A percentile compares a stretch with the other conserved stretches of the same genome.
These are phyloP conservation scores for Harrya chromipes DNA, from an alignment of 768 basidiomycete species.

Conservation along the genomic window DNA sequence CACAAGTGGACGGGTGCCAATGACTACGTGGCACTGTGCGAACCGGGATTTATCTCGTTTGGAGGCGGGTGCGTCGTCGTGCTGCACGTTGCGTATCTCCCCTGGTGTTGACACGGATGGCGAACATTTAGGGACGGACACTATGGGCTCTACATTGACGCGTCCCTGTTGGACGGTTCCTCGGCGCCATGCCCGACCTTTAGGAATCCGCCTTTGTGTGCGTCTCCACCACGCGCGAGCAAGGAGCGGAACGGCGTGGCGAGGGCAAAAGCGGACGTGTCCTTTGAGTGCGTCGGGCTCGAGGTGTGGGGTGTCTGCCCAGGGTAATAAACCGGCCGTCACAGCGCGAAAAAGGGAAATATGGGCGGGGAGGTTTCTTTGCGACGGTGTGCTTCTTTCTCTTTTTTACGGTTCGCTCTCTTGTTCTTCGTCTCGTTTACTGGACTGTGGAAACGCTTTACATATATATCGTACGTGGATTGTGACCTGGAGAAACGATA, in stretches of 20 bases:
- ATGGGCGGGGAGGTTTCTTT: too few species aligned
- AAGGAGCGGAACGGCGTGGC: conserved; percentile 21
- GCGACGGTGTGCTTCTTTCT: too few species aligned
- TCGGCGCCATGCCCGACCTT: conserved; percentile 86
- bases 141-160: conserved; percentile 88
- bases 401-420: too few species aligned
- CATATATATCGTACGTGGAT: too few species aligned
- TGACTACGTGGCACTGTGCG: conserved; percentile 86
- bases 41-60: conserved; percentile 76
- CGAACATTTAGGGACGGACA: conserved; percentile 60
- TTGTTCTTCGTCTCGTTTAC: too few species aligned
- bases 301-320: conserved; percentile 84
- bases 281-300: conserved; percentile 89
- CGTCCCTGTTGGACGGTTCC: conserved; percentile 76
- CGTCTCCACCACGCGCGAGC: conserved; percentile 11
- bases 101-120: too few species aligned
- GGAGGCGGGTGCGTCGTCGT: conserved; percentile 77
- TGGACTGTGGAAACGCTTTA: too few species aligned
- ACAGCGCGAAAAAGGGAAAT: too few species aligned
- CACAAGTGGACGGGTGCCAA: conserved; percentile 88
- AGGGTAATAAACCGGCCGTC: background rate
- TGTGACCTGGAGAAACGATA: too few species aligned
- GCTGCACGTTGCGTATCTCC: background rate
- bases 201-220: conserved; percentile 79
- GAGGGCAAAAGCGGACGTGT: conserved; percentile 39